Conservation (phyloP, 1,284 basidiomycete genomes). For the Calocybe gambosa region DNA sequence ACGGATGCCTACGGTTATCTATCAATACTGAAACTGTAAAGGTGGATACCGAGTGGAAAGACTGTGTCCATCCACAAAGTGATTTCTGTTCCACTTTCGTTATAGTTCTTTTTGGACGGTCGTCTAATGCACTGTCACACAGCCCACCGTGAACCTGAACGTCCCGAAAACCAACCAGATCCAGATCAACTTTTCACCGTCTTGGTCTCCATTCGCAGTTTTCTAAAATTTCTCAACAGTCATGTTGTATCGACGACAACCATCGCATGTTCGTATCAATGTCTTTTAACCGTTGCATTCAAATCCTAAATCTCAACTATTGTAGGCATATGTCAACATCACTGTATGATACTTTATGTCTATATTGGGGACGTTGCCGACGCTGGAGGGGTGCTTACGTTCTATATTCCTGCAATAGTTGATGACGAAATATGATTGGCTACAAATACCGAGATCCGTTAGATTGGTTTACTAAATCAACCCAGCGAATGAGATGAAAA, state of each 20-base stretch:
- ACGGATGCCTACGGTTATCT: conserved; percentile 58
- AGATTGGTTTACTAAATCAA: not conserved
- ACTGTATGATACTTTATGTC: conserved; percentile 86
- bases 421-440: conserved; percentile 25
- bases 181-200: conserved; percentile 59
- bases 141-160: conserved; percentile 24
- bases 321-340: conserved; percentile 76
- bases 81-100: conserved; percentile 18
- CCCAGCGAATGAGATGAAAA: no score
- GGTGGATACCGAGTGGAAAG: conserved; percentile 79
- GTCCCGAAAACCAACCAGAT: conserved; percentile 36
- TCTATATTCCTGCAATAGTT: conserved; percentile 71
- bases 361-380: conserved; percentile 83
- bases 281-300: not conserved
- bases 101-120: not conserved
- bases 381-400: conserved; percentile 82
- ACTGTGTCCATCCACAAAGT: conserved; percentile 69
- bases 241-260: conserved; percentile 83
- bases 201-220: conserved; percentile 66
- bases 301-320: conserved; percentile 3
- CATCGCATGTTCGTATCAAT: conserved; percentile 64
- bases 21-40: conserved; percentile 67
- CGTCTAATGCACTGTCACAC: not conserved
- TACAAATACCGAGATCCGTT: not conserved
- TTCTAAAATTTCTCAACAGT: conserved; percentile 79